Conservation (phyloP, 768 basidiomycete genomes). For the Xerocomus spinulosus region DNA sequence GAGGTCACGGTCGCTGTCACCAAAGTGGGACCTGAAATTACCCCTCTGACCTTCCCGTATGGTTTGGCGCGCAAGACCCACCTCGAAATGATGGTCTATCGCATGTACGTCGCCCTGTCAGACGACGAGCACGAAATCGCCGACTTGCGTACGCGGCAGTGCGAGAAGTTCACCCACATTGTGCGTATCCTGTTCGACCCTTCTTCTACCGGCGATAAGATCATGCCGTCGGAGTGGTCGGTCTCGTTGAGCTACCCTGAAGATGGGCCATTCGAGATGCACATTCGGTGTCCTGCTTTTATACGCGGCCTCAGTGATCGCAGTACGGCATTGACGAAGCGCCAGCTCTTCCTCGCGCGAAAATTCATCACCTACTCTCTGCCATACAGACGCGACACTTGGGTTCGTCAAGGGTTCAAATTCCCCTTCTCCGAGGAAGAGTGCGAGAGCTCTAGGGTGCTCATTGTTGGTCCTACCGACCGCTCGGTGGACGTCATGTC, state of each 20-base stretch:
- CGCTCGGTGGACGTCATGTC: conserved; percentile 30
- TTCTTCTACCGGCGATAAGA: background rate
- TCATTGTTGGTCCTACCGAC: conserved; percentile 26
- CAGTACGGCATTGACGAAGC: background rate
- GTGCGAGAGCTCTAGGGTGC: conserved; percentile 15
- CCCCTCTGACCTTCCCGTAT: background rate
- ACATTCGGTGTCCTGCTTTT: conserved; percentile 1
- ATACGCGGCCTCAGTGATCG: background rate
- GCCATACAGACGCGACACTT: background rate
- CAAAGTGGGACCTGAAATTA: background rate
- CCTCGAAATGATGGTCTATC: background rate
- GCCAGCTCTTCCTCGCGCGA: background rate
- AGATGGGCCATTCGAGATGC: background rate
- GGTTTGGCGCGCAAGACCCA: background rate
- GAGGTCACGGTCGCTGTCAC: background rate
- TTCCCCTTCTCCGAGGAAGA: background rate
- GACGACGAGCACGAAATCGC: conserved; percentile 3
- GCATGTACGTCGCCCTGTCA: conserved; percentile 1
- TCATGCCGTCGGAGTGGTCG: conserved; percentile 4
- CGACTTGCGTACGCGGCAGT: background rate
- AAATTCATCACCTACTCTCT: background rate
- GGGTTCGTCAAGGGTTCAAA: background rate
- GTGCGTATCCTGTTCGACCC: background rate
- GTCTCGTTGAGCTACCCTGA: background rate
- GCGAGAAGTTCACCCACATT: conserved; percentile 1